A percentile compares a stretch with the other conserved stretches of the same genome.
These are phyloP conservation scores for Penicillium goetzii DNA, from an alignment of 495 filamentous ascomycete genomes.

Conservation along the genomic window DNA sequence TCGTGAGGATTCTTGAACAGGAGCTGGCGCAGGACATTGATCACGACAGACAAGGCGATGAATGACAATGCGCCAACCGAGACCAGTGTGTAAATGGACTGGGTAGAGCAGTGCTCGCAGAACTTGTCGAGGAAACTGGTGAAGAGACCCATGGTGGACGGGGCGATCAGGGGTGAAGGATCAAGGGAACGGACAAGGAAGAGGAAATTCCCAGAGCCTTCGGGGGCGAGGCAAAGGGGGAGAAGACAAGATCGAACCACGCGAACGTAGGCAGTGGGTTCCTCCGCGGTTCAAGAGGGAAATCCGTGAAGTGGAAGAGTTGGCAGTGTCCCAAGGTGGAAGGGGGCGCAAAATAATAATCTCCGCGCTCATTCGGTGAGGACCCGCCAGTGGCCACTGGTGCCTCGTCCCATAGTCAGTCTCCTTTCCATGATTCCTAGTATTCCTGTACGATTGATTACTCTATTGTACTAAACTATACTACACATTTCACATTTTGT, in stretches of 20 bases:
- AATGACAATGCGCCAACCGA: slow-evolving; percentile 35
- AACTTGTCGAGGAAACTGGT: slow-evolving; percentile 40
- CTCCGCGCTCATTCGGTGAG: slow-evolving; percentile 33
- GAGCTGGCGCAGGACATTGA: slow-evolving; percentile 73
- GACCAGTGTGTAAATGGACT: slow-evolving; percentile 39
- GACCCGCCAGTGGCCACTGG: slow-evolving; percentile 27
- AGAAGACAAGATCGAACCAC: slow-evolving; percentile 15
- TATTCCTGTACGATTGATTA: background rate
- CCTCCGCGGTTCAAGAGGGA: background rate
- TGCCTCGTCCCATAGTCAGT: background rate
- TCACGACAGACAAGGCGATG: slow-evolving; percentile 39
- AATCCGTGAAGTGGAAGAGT: background rate
- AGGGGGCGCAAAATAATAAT: slow-evolving; percentile 30
- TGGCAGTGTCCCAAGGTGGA: slow-evolving; percentile 7
- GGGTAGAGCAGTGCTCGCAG: slow-evolving; percentile 46
- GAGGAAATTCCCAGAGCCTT: slow-evolving; percentile 7
- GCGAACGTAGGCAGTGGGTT: background rate
- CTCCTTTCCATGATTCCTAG: background rate
- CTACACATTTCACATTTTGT: background rate
- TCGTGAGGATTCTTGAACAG: slow-evolving; percentile 68
- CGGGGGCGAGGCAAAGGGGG: slow-evolving; percentile 6
- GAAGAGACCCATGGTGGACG: slow-evolving; percentile 43
- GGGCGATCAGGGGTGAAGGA: slow-evolving; percentile 3
- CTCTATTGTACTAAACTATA: background rate
- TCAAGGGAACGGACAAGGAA: slow-evolving; percentile 4